phyloP scores from a whole-genome alignment of 2,329 filamentous ascomycete genomes.

The Pseudogymnoascus sp. region DNA sequence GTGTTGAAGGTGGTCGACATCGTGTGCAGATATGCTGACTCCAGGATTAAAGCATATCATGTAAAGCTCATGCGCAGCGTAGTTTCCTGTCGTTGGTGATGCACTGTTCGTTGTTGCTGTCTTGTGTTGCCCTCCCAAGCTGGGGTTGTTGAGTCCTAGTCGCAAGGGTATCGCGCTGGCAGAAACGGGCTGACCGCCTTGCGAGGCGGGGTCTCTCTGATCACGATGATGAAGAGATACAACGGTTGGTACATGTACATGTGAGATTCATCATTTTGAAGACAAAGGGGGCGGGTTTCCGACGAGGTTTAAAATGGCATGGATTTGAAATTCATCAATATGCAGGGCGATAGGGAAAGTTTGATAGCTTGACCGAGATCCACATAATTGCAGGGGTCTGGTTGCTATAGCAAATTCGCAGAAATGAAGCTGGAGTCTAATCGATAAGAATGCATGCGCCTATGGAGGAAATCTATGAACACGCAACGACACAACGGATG shows the following conservation, averaged over 20 bases:
- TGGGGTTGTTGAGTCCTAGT: not conserved
- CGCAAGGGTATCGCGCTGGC: not conserved
- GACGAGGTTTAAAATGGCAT: constrained; percentile 6
- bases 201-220: constrained; percentile 1
- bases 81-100: not conserved
- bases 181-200: constrained; percentile 2
- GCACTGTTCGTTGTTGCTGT: not conserved
- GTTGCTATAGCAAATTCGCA: not conserved
- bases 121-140: not conserved
- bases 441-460: constrained; percentile 5
- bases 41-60: not conserved
- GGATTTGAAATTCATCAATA: constrained; percentile 7
- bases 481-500: not conserved
- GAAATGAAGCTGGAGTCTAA: not conserved
- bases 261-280: not conserved
- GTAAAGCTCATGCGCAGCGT: not conserved
- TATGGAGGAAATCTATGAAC: not conserved
- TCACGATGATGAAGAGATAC: not conserved
- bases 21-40: not conserved
- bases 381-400: constrained; percentile 4
- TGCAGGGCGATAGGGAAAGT: constrained; percentile 6
- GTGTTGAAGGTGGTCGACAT: constrained; percentile 6
- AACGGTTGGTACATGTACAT: not conserved
- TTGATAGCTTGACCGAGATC: constrained; percentile 3
- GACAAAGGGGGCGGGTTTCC: constrained; percentile 1